Evolutionary conservation across 352 stramenopile genomes (phyloP).

Genomic region (Elongisporangium anandrum): DNA sequence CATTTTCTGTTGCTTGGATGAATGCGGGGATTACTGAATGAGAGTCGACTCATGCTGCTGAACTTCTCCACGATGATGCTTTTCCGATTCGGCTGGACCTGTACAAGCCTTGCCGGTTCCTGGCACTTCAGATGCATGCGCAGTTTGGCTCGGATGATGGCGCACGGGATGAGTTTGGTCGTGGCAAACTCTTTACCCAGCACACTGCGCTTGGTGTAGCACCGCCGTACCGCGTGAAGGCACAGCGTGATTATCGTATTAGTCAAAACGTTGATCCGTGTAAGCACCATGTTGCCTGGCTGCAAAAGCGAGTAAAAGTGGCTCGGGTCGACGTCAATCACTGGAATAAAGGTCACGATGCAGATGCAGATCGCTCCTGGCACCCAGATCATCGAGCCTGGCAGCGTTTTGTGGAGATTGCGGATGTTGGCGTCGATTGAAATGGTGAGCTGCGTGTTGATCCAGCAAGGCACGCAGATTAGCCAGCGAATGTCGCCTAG

Average conservation of each 20-base stretch:
- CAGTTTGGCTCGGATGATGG: no score
- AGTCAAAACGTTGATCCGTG: conserved; percentile 15
- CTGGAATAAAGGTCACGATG: conserved; percentile 3
- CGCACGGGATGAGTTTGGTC: no score
- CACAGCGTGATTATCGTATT: conserved; percentile 16
- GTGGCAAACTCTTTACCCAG: no score
- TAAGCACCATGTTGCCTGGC: conserved; percentile 4
- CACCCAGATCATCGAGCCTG: conserved; percentile 8
- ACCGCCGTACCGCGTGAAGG: conserved; percentile 7
- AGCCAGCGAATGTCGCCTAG: conserved; percentile 10
- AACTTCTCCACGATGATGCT: no score
- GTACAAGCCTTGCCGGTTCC: no score
- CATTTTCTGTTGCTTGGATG: no score
- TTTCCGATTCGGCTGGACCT: no score
- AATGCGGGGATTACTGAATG: no score
- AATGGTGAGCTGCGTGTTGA: conserved; percentile 12
- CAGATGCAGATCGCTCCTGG: conserved; percentile 12
- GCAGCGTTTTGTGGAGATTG: conserved; percentile 6
- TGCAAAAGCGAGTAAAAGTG: conserved; percentile 6
- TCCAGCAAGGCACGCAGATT: conserved; percentile 11
- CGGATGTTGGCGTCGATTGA: conserved; percentile 20
- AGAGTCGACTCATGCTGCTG: no score
- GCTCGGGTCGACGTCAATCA: conserved; percentile 11
- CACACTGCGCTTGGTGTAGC: conserved; percentile 2
- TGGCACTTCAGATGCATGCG: no score